Conservation (phyloP, 306 rosid genomes). For the Glycine tomentella region DNA sequence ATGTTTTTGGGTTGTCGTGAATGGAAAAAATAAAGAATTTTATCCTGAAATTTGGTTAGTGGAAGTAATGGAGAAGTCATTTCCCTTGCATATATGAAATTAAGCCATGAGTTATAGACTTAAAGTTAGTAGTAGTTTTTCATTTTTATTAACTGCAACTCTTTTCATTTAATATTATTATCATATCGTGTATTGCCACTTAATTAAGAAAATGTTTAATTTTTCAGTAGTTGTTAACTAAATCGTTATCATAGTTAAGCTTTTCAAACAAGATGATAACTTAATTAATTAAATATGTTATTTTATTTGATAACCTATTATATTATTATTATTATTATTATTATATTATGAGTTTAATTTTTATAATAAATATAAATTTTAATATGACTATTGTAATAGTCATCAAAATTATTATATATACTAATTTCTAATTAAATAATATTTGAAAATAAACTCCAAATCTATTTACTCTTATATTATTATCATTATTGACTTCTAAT, state of each 20-base stretch:
- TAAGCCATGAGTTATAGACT: neutral
- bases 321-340: neutral
- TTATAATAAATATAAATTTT: neutral
- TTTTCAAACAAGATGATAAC: neutral
- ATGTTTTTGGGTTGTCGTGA: conserved; percentile 32
- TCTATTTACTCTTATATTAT: neutral
- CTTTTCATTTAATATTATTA: neutral
- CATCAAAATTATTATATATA: neutral
- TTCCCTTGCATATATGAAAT: conserved; percentile 25
- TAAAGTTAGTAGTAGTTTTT: neutral
- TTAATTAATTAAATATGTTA: neutral
- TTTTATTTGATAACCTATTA: conserved; percentile 10
- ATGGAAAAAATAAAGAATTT: conserved; percentile 53
- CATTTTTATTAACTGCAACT: neutral
- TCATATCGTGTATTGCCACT: conserved; percentile 9
- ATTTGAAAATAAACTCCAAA: too few species aligned
- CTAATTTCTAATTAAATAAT: too few species aligned
- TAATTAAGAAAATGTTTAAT: neutral
- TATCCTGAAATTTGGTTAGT: conserved; percentile 56
- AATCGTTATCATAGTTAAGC: neutral
- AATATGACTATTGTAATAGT: neutral
- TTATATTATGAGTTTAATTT: neutral
- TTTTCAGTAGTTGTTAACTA: neutral
- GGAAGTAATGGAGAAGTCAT: conserved; percentile 47
- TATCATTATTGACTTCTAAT: neutral